Base-by-base conservation (phyloP, 495 filamentous ascomycete species). In the Aspergillus avenaceus region DNA sequence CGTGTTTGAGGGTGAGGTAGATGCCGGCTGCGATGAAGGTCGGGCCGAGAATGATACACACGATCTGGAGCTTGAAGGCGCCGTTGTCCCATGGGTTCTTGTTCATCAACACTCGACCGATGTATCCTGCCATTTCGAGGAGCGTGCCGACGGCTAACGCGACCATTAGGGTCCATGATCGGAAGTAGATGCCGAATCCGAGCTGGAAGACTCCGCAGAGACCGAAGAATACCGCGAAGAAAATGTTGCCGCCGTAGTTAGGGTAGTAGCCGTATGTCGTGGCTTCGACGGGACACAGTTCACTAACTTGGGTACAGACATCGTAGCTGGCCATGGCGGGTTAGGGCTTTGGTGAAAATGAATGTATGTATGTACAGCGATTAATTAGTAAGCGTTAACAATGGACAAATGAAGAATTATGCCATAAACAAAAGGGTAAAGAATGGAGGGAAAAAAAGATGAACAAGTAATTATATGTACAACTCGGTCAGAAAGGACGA, bases 211-310 rank as follows among this genome's bases (percentile, higher is more conserved):
- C 28, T 0, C 67, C 63, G 14, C 73, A 71, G 2, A 85, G 14
- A 18, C 65, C 80, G 54, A 79, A 88, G 37, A 72, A 71, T 24
- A 73, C 73, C 8, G 72, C 62, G 61, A 86, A 82, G 64, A 86
- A 84, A 53, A 73, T 64, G 62, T 84, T 85, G 36, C 76, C 80
- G 38, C 77, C 82, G 6, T 80, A 67, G 54, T 75, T 82, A 2
- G 85, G 85, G 46, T 78, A 79, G 66, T 87, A 88, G 25, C 84
- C 85, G 54, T 86, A 78, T 14, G 82, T 85, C 3, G 84, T 84
- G 2, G 70, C 72, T 32, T 75, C 50, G 40, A 86, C 80, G 1
- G 81, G 80, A 53, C 85, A 89, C 3, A 46, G 18, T 0, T 66
- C 55, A 26, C 66, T 56, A 28, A 86, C 75, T 27, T 74, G 54